Evolutionary conservation across 495 filamentous ascomycete species (phyloP), one percentile per base, ranked within the genome.

Genomic region (Letharia columbiana): DNA sequence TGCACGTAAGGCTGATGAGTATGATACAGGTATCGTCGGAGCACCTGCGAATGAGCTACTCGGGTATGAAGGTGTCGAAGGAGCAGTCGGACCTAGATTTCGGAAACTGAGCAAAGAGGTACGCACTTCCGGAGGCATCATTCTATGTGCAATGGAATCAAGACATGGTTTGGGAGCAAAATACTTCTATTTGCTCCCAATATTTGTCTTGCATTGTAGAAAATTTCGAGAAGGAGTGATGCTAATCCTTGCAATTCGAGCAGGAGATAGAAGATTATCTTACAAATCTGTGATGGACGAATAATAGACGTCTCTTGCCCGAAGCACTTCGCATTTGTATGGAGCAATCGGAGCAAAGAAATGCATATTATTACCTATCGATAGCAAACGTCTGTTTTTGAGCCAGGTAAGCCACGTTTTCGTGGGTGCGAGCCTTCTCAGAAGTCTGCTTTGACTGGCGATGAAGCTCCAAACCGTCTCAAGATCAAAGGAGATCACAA

Each of bases 221-320:
- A 23, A 31, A 15, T 18, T 11, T 33, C 28, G 33, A 33, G 28
- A 15, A 54, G 50, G 33, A 37, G 12, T n/a, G 20, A 9, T 37
- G 54, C 54, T 57, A 17, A 37, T 7, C 20, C 33, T 37, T 1
- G 33, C 17, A 37, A 20, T n/a, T 35, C 13, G 54, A 57, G 54
- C 54, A 57, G 79, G 93, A 98, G 80, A 96, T 98, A 73, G 94
- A 98, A 82, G 94, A 98, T 75, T 98, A 98, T 80, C 79, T 98
- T 75, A 97, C 93, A 75, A 96, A 94, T 81, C 86, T 98, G 82
- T 97, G 81, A 83, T 62, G 60, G 41, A 20, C 23, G 42, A 10
- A 66, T 33, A 12, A 63, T 7, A 40, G 45, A 50, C n/a, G 9
- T 12, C 49, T 42, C 45, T 28, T 39, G 49, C 54, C 31, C 13